These are phyloP conservation scores for Aspergillus floridensis DNA, from an alignment of 2,329 filamentous ascomycete genomes.

Conservation along the genomic window DNA sequence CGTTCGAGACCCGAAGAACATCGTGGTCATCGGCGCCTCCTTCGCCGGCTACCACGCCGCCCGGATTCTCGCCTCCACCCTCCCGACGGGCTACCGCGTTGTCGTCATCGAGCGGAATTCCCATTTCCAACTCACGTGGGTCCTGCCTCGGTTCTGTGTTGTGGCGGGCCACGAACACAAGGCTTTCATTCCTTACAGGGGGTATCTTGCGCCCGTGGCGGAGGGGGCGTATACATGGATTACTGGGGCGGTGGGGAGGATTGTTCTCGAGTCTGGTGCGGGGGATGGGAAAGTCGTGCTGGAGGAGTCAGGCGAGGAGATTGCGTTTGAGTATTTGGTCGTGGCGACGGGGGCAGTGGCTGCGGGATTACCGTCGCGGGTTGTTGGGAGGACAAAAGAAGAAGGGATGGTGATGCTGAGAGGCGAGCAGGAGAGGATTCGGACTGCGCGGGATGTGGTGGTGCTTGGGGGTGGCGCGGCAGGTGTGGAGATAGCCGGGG, in stretches of 20 bases:
- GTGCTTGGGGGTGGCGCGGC: slow-evolving; percentile 9
- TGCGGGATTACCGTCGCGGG: background rate
- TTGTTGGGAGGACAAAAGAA: background rate
- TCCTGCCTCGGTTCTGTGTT: slow-evolving; percentile 7
- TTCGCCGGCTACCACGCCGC: slow-evolving; percentile 56
- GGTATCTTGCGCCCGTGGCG: background rate
- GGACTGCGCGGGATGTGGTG: background rate
- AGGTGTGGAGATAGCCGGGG: slow-evolving; percentile 7
- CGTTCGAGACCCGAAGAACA: slow-evolving; percentile 37
- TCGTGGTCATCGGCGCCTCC: slow-evolving; percentile 58
- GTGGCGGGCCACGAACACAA: background rate
- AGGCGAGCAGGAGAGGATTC: background rate
- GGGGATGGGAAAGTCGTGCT: background rate
- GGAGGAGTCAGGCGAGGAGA: background rate
- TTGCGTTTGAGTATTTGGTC: slow-evolving; percentile 4
- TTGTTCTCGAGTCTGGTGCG: background rate
- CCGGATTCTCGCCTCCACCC: slow-evolving; percentile 47
- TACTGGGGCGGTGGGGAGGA: background rate
- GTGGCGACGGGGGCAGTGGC: slow-evolving; percentile 5
- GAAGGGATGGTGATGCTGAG: background rate
- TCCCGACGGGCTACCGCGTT: slow-evolving; percentile 42
- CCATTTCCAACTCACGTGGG: slow-evolving; percentile 4
- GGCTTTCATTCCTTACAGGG: slow-evolving; percentile 13
- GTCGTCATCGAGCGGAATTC: slow-evolving; percentile 11
- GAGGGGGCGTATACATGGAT: background rate